phyloP scores from a whole-genome alignment of 2,329 filamentous ascomycete genomes.

The Fusarium austroafricanum region DNA sequence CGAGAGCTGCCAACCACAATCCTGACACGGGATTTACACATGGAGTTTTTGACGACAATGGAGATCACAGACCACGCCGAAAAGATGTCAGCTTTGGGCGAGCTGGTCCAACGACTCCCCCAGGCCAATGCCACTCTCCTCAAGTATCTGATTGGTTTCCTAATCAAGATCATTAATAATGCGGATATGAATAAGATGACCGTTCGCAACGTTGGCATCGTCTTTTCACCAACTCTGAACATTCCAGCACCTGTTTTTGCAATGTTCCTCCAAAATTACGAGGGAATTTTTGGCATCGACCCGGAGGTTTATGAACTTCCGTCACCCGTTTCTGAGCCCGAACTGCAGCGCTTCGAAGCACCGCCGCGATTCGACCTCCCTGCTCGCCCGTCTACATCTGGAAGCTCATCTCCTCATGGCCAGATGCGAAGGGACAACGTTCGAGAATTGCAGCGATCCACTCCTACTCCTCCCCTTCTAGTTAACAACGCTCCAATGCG shows the following conservation, averaged over 20 bases:
- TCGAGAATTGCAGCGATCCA: constrained; percentile 49
- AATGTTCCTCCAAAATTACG: constrained; percentile 90
- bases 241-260: constrained; percentile 96
- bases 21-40: constrained; percentile 87
- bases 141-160: constrained; percentile 85
- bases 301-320: constrained; percentile 73
- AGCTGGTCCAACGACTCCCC: constrained; percentile 83
- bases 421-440: constrained; percentile 55
- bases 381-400: constrained; percentile 62
- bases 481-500: constrained; percentile 49
- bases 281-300: constrained; percentile 81
- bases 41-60: constrained; percentile 86
- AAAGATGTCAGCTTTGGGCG: constrained; percentile 81
- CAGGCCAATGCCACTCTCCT: constrained; percentile 83
- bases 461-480: constrained; percentile 65
- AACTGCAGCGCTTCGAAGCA: constrained; percentile 50
- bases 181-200: constrained; percentile 97
- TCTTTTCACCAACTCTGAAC: constrained; percentile 96
- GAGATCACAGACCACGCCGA: constrained; percentile 80
- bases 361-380: constrained; percentile 51
- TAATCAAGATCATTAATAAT: constrained; percentile 93
- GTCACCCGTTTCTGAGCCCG: constrained; percentile 55
- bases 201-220: constrained; percentile 95
- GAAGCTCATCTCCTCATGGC: constrained; percentile 63
- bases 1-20: constrained; percentile 93